These are phyloP conservation scores for Bathelium albidoporum DNA, from an alignment of 495 filamentous ascomycete species.

Conservation along the genomic window DNA sequence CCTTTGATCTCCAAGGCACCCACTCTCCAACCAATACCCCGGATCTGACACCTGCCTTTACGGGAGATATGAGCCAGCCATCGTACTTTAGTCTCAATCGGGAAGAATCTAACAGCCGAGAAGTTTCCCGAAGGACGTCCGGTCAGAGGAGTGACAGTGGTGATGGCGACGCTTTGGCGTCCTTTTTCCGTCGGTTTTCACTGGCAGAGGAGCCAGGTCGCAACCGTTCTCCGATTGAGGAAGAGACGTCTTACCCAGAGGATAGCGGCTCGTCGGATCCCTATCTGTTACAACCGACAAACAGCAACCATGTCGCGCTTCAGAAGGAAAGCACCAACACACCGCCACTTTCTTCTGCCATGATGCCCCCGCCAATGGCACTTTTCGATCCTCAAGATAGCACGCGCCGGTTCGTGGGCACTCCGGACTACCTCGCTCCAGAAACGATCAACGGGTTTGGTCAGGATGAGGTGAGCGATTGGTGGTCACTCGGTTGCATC, in stretches of 20 bases:
- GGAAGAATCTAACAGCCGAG: slow-evolving; percentile 54
- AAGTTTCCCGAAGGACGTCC: slow-evolving; percentile 69
- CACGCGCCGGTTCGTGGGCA: slow-evolving; percentile 89
- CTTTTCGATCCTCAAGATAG: slow-evolving; percentile 93
- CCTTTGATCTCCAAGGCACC: slow-evolving; percentile 74
- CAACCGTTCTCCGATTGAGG: slow-evolving; percentile 46
- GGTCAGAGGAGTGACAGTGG: slow-evolving; percentile 87
- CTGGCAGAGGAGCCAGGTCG: slow-evolving; percentile 52
- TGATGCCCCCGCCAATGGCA: slow-evolving; percentile 92
- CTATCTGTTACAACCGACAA: slow-evolving; percentile 46
- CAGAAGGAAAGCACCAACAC: slow-evolving; percentile 32
- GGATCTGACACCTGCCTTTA: slow-evolving; percentile 72
- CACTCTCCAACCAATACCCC: slow-evolving; percentile 78
- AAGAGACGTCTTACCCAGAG: slow-evolving; percentile 57
- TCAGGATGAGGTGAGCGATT: slow-evolving; percentile 97
- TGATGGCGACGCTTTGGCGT: slow-evolving; percentile 72
- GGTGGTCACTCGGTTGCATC: slow-evolving; percentile 98
- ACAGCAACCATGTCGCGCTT: slow-evolving; percentile 24
- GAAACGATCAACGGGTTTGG: slow-evolving; percentile 92
- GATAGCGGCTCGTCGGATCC: slow-evolving; percentile 57
- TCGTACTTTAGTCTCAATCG: slow-evolving; percentile 83
- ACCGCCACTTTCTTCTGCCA: slow-evolving; percentile 52
- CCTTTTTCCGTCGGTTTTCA: slow-evolving; percentile 76
- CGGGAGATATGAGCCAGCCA: slow-evolving; percentile 58
- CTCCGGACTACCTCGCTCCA: slow-evolving; percentile 92